These are phyloP conservation scores for Aspergillus glaucus DNA, from an alignment of 2,329 filamentous ascomycete species.

Conservation along the genomic window DNA sequence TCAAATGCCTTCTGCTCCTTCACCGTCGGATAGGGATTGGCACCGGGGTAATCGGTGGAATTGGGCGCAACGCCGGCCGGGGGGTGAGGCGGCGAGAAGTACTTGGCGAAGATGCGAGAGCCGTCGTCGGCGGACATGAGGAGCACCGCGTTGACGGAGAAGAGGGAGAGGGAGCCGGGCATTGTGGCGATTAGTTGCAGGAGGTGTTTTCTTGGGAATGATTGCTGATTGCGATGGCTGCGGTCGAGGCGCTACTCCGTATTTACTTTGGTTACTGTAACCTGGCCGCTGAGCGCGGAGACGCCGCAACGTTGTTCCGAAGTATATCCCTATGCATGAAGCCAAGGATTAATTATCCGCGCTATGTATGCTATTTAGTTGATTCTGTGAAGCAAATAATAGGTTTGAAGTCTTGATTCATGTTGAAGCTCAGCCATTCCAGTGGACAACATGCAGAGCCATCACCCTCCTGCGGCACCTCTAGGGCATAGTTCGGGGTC, in stretches of 20 bases:
- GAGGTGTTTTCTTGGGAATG: neutral
- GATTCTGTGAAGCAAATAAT: too few species aligned
- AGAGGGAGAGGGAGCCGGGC: constrained; percentile 69
- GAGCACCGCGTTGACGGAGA: constrained; percentile 70
- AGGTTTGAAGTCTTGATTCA: too few species aligned
- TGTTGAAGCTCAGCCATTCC: too few species aligned
- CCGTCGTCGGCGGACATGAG: constrained; percentile 81
- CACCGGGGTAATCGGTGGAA: constrained; percentile 54
- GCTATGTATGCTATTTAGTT: too few species aligned
- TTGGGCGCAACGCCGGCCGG: constrained; percentile 54
- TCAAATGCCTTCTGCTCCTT: constrained; percentile 97
- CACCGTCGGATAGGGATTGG: constrained; percentile 75
- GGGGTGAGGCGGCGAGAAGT: constrained; percentile 69
- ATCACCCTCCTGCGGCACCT: too few species aligned
- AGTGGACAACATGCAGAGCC: too few species aligned
- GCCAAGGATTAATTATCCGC: too few species aligned
- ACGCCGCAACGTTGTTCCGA: constrained; percentile 20
- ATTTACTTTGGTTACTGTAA: constrained; percentile 14
- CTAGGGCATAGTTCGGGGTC: too few species aligned
- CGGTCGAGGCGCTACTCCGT: too few species aligned
- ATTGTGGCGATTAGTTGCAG: constrained; percentile 41
- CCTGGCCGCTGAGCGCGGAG: constrained; percentile 2
- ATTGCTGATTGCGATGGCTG: constrained; percentile 1
- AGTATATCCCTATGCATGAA: constrained; percentile 1
- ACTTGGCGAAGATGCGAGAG: constrained; percentile 87